Conservation (phyloP, 2,329 filamentous ascomycete species). For the Talaromyces sp. region DNA sequence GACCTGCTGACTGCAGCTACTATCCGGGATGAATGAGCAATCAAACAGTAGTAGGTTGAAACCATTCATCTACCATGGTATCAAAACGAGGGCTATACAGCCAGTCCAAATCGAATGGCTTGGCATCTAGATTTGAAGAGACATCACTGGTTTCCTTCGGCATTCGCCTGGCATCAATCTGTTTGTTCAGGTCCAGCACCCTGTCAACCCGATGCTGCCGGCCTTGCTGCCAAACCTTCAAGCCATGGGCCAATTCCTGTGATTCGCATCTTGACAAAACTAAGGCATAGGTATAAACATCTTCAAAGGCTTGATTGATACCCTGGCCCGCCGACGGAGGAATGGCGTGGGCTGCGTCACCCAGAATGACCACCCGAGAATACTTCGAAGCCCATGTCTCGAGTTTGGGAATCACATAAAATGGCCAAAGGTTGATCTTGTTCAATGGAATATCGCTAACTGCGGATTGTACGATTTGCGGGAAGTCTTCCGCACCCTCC, state of each 20-base stretch:
- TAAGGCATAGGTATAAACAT: constrained; percentile 51
- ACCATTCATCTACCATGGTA: constrained; percentile 35
- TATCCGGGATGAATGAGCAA: too few species aligned
- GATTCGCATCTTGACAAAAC: constrained; percentile 35
- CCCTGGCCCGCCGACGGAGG: constrained; percentile 64
- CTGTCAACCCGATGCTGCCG: constrained; percentile 53
- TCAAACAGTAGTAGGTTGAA: constrained; percentile 3
- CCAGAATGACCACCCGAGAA: constrained; percentile 52
- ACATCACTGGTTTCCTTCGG: constrained; percentile 30
- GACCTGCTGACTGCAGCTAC: too few species aligned
- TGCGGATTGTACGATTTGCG: constrained; percentile 43
- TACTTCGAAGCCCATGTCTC: constrained; percentile 47
- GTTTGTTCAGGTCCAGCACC: constrained; percentile 52
- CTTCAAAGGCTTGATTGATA: constrained; percentile 61
- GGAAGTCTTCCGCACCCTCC: constrained; percentile 35
- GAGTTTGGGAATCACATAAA: constrained; percentile 53
- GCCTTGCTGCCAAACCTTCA: constrained; percentile 52
- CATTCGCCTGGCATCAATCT: constrained; percentile 53
- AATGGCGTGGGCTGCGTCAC: constrained; percentile 66
- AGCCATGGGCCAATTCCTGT: constrained; percentile 29
- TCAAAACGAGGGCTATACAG: constrained; percentile 48
- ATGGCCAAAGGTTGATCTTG: constrained; percentile 54
- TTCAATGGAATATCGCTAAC: constrained; percentile 38
- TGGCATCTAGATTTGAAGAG: constrained; percentile 20
- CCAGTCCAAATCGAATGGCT: constrained; percentile 46